phyloP scores from a whole-genome alignment of 1,139 yeast genomes.

The Geotrichum reessii region DNA sequence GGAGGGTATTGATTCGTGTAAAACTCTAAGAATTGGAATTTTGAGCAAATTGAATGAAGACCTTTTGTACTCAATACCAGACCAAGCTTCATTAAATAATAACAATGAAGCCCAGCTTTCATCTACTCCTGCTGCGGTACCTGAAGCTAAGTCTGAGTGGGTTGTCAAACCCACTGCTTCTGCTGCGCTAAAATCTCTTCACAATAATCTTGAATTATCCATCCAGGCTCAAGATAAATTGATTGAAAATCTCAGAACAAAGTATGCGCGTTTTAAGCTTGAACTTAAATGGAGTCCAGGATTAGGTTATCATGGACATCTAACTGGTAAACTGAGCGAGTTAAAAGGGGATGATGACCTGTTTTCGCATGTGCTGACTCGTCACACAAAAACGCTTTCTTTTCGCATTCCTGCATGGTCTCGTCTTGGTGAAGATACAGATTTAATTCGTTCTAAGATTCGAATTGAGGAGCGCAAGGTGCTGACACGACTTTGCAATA shows the following conservation, averaged over 20 bases:
- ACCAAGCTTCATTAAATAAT: neutral
- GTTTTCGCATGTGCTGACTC: conserved; percentile 24
- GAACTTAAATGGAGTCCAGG: conserved; percentile 36
- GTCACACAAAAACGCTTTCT: conserved; percentile 26
- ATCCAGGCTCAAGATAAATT: conserved; percentile 19
- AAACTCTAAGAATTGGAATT: conserved; percentile 28
- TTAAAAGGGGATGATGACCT: conserved; percentile 17
- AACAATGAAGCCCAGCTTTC: conserved; percentile 12
- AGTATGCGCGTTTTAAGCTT: conserved; percentile 23
- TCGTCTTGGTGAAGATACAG: conserved; percentile 31
- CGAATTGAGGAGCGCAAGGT: conserved; percentile 18
- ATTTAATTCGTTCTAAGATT: conserved; percentile 25
- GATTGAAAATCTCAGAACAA: conserved; percentile 20
- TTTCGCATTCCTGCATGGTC: conserved; percentile 30
- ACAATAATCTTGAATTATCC: conserved; percentile 15
- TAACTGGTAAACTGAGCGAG: conserved; percentile 20
- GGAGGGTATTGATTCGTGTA: conserved; percentile 23
- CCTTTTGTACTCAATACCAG: conserved; percentile 21
- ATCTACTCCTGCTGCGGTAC: conserved; percentile 25
- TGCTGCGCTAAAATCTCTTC: conserved; percentile 24
- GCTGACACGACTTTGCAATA: conserved; percentile 13
- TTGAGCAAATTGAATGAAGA: conserved; percentile 32
- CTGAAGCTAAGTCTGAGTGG: conserved; percentile 11
- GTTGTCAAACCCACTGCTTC: conserved; percentile 27
- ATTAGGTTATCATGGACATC: conserved; percentile 31